Base-by-base conservation (phyloP, 2,329 filamentous ascomycete species). In the Aspergillus fischeri region DNA sequence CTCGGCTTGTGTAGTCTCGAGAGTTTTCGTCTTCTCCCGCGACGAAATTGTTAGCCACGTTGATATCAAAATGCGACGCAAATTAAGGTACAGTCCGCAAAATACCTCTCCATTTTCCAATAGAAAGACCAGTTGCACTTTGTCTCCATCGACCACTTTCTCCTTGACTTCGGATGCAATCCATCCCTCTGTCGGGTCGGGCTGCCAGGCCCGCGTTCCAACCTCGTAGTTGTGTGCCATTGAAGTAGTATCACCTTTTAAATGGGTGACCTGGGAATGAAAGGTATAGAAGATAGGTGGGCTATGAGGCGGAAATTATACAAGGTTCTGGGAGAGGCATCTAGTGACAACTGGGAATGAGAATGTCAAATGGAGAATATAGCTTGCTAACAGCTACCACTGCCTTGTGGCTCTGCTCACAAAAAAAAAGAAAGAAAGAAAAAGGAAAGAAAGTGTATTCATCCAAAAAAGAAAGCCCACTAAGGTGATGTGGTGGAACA, bases 201-300 rank as follows among this genome's bases (percentile, higher is more conserved):
- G 92, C 84, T 97, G 94, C 94, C 94, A 99, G 74, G 92, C 94
- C 85, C 91, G 87, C 70, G 93, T 97, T 73, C 93, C 94, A 73
- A 97, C 86, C 83, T 97, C 92, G 80, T 95, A 97, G 74, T 86
- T 91, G 78, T 95, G 90, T 81, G 91, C 91, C 92, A 96, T 70
- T 56, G 61, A 57, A 56, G 53, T 41, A 49, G 28, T 38, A 51
- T 55, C 42, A 50, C 49, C 27, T 28, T 6, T 47, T 48, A 25
- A 20, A 41, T 51, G 28, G 53, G 56, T 53, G 51, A 20, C 54
- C 51, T 54, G 35, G 52, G 57, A 53, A 54, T 51, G 24, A 54
- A 55, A 38, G 41, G 55, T 51, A 56, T 45, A 38, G 48, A 35
- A 59, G 58, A 53, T 53, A 58, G 61, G 57, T 58, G 58, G 57